These are phyloP conservation scores for Wickerhamomyces subpelliculosus DNA, from an alignment of 805 yeast genomes.

Conservation along the genomic window DNA sequence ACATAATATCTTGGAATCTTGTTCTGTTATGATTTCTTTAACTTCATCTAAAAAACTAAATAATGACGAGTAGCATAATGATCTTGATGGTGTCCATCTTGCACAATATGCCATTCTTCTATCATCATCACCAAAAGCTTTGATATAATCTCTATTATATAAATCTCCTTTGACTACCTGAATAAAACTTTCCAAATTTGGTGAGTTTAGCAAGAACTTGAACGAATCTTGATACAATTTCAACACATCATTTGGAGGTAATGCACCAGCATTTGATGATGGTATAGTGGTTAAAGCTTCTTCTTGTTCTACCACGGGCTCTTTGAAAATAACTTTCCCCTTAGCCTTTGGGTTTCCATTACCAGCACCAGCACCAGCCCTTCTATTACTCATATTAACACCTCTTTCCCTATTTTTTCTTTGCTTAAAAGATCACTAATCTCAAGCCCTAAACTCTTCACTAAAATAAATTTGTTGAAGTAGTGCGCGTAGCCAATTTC, in stretches of 20 bases:
- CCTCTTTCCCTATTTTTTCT: too few relatives aligned
- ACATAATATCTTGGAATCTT: constrained; percentile 40
- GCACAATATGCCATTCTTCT: constrained; percentile 72
- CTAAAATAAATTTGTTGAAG: too few relatives aligned
- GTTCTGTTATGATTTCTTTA: constrained; percentile 25
- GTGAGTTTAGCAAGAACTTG: constrained; percentile 15
- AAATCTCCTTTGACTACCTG: constrained; percentile 68
- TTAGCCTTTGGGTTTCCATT: too few relatives aligned
- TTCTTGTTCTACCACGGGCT: background rate
- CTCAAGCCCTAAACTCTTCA: too few relatives aligned
- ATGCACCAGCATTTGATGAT: constrained; percentile 10
- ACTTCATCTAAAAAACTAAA: constrained; percentile 46
- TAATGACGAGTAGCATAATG: constrained; percentile 65
- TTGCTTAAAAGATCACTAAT: too few relatives aligned
- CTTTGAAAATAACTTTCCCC: too few relatives aligned
- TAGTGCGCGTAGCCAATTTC: background rate
- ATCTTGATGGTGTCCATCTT: constrained; percentile 83
- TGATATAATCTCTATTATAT: constrained; percentile 60
- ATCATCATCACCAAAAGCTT: constrained; percentile 58
- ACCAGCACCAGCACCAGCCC: too few relatives aligned
- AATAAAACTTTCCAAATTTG: constrained; percentile 31
- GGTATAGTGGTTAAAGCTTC: constrained; percentile 9
- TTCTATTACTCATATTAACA: too few relatives aligned
- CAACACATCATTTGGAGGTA: constrained; percentile 18
- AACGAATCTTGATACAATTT: constrained; percentile 16